Evolutionary conservation across 2,329 filamentous ascomycete species (phyloP).

Genomic region (Rhexocercosporidium sp.): DNA sequence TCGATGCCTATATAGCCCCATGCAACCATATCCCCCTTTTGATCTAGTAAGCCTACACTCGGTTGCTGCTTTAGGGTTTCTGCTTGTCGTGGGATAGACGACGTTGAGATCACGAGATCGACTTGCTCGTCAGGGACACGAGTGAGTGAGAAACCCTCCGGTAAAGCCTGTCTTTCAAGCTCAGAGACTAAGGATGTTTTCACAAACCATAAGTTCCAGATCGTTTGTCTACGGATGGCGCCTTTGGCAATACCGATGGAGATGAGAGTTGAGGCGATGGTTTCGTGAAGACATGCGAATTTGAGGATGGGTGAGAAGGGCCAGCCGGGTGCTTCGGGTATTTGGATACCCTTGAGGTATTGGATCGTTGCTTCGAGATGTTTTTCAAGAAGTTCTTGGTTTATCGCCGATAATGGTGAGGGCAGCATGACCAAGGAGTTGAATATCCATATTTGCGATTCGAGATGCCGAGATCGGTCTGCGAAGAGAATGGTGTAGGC

Average conservation of each 20-base stretch:
- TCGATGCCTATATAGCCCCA: slow-evolving; percentile 41
- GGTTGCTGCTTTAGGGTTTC: slow-evolving; percentile 35
- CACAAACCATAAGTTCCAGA: slow-evolving; percentile 36
- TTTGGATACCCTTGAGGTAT: slow-evolving; percentile 31
- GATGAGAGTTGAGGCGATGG: slow-evolving; percentile 22
- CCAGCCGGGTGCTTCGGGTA: slow-evolving; percentile 40
- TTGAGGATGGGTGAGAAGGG: slow-evolving; percentile 36
- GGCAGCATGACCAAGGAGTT: slow-evolving; percentile 32
- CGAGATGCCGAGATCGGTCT: slow-evolving; percentile 38
- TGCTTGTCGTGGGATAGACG: slow-evolving; percentile 33
- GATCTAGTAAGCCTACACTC: slow-evolving; percentile 34
- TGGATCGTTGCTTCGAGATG: slow-evolving; percentile 27
- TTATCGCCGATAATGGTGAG: slow-evolving; percentile 18
- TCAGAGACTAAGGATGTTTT: slow-evolving; percentile 11
- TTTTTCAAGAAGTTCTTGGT: slow-evolving; percentile 13
- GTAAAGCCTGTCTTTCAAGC: slow-evolving; percentile 14
- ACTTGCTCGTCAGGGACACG: slow-evolving; percentile 37
- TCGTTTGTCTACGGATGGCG: slow-evolving; percentile 25
- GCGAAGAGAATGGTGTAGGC: slow-evolving; percentile 39
- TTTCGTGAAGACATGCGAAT: slow-evolving; percentile 35
- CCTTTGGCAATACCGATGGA: slow-evolving; percentile 21
- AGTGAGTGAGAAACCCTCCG: slow-evolving; percentile 27
- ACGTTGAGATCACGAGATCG: slow-evolving; percentile 38
- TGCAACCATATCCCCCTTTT: slow-evolving; percentile 29
- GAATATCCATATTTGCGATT: slow-evolving; percentile 42